Conservation (phyloP, 2,329 filamentous ascomycete species). For the Gaeumannomyces tritici region DNA sequence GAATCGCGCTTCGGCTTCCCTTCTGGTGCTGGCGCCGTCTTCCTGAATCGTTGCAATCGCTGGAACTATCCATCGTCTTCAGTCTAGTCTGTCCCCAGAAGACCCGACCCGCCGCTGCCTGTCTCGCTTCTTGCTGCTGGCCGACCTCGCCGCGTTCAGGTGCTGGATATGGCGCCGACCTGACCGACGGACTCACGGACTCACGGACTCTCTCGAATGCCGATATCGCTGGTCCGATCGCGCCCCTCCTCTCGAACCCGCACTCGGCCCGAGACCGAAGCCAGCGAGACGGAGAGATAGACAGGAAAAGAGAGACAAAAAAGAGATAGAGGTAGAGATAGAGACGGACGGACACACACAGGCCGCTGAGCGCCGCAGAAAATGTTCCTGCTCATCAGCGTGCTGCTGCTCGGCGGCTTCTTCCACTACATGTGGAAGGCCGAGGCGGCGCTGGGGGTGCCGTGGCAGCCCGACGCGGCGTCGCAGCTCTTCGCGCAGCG, state of each 20-base stretch:
- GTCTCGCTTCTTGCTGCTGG: neutral
- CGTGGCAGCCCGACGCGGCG: slow-evolving; percentile 40
- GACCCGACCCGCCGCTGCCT: neutral
- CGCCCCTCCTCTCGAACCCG: neutral
- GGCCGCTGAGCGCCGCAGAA: neutral
- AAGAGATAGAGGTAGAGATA: too few species aligned
- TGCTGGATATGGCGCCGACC: neutral
- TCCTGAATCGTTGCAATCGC: neutral
- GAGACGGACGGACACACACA: neutral
- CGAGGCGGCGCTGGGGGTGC: slow-evolving; percentile 31
- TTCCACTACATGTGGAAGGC: slow-evolving; percentile 33
- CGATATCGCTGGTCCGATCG: neutral
- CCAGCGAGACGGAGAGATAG: neutral
- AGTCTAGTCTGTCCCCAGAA: neutral
- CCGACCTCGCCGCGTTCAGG: neutral
- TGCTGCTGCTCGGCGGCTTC: slow-evolving; percentile 26
- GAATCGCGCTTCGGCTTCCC: too few species aligned
- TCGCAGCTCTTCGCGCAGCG: slow-evolving; percentile 36
- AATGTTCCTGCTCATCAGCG: slow-evolving; percentile 23
- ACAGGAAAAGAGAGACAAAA: too few species aligned
- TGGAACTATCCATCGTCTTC: neutral
- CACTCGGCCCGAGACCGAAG: neutral
- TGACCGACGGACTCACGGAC: neutral
- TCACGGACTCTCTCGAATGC: neutral
- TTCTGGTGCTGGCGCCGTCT: neutral